Evolutionary conservation across 805 yeast genomes (phyloP).

Genomic region (Candida xiaguanensis): DNA sequence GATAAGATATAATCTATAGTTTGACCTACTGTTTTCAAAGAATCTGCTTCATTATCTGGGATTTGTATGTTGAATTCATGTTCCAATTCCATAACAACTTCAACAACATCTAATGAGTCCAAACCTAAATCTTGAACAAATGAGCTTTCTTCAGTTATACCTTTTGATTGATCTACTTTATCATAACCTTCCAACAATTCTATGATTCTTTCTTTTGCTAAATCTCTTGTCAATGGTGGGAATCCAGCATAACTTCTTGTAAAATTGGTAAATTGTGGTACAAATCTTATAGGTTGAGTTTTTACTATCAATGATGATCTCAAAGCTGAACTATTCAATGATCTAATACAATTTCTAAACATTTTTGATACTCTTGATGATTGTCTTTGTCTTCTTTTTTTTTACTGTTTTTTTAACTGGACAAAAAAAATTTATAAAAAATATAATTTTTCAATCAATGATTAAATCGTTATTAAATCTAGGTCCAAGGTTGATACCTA

Average conservation of each 20-base stretch:
- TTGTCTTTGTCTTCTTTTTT: neutral
- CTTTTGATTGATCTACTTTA: slow-evolving; percentile 42
- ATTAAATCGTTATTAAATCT: slow-evolving; percentile 16
- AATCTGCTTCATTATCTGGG: slow-evolving; percentile 45
- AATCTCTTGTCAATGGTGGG: slow-evolving; percentile 60
- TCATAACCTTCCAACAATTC: slow-evolving; percentile 65
- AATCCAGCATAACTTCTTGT: slow-evolving; percentile 49
- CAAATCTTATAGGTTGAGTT: slow-evolving; percentile 1
- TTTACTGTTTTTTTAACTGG: slow-evolving; percentile 1
- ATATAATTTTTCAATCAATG: slow-evolving; percentile 13
- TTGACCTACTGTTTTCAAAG: slow-evolving; percentile 44
- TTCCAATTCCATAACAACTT: slow-evolving; percentile 45
- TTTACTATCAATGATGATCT: slow-evolving; percentile 9
- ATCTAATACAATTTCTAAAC: slow-evolving; percentile 30
- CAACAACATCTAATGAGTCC: slow-evolving; percentile 46
- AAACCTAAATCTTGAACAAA: slow-evolving; percentile 42
- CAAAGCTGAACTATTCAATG: slow-evolving; percentile 20
- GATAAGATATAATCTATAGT: slow-evolving; percentile 39
- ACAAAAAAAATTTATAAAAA: slow-evolving; percentile 5
- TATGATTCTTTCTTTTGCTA: slow-evolving; percentile 56
- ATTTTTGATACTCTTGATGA: slow-evolving; percentile 15
- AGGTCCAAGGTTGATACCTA: neutral
- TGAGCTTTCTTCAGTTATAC: slow-evolving; percentile 33
- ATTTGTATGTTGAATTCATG: slow-evolving; percentile 46
- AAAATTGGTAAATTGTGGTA: slow-evolving; percentile 3